Base-by-base conservation (phyloP, 441 rosid genomes). In the Biscutella laevigata region DNA sequence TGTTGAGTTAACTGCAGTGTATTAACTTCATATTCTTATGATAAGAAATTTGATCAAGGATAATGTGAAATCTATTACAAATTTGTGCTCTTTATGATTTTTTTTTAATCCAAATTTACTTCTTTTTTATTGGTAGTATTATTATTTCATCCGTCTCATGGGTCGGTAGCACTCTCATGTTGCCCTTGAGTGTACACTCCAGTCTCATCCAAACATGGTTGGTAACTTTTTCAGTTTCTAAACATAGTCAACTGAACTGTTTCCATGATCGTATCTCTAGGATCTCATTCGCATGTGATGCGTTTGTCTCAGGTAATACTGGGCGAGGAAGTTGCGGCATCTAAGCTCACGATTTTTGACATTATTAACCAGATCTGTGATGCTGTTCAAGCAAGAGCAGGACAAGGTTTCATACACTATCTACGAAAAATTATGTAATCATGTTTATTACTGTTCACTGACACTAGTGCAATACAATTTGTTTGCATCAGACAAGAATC, bases 141-240 rank as follows among this genome's bases (percentile, higher is more conserved):
- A 89, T 72, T 94, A 89, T 64, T 89, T 89, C 65, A 84, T 94
- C 59, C 88, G 97, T 55, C 91, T 89, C 66, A 94, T 89, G 99
- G 99, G 97, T 22, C 76, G 96, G 54, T 89, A 83, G 80, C 88
- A 88, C 63, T 94, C 99, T 8, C 97, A 94, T 75, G 99, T 94
- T 62, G 96, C 99, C 13, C 81, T 94, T 59, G 99, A 94, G 59
- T 94, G 99, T 78, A 77, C 99, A 27, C 95, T 89, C 37, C 96
- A 94, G 69, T 84, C 99, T 70, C 99, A 94, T 70, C 99, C 97
- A 1, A 94, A 94, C 68, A 73, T 94, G 99, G 99, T 86, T 36
- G 11, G 88, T 67, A 51, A 56, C 36, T 24, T n/a, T 35, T 42
- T 29, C 33, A 7, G 13, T 35, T 52, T 56, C 7, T 22, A 25